A percentile compares a stretch with the other conserved stretches of the same genome.
phyloP scores from a whole-genome alignment of 805 yeast genomes.

The Kazachstania taianensis region DNA sequence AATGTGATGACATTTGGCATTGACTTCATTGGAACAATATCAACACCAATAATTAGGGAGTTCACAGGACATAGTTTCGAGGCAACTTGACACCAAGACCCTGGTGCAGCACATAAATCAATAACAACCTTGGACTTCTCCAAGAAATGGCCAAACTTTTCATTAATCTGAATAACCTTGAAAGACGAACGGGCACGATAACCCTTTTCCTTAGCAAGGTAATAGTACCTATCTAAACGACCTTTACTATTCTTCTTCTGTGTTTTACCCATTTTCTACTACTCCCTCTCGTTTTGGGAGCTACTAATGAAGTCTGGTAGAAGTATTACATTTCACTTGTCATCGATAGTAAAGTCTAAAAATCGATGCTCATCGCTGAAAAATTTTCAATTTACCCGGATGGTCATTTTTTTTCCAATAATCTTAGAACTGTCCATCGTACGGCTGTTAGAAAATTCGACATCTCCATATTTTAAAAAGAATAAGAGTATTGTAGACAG shows the following conservation, averaged over 20 bases:
- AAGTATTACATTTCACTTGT: too few relatives aligned
- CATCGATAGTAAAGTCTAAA: too few relatives aligned
- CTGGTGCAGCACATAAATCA: slow-evolving; percentile 98
- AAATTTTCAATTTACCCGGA: slow-evolving; percentile 4
- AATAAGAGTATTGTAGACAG: too few relatives aligned
- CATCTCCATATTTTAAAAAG: too few relatives aligned
- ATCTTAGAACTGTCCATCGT: neutral
- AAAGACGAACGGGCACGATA: slow-evolving; percentile 98
- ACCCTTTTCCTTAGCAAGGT: slow-evolving; percentile 94
- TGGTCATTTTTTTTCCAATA: too few relatives aligned
- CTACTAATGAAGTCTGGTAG: neutral
- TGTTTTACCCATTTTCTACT: slow-evolving; percentile 64
- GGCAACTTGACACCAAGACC: slow-evolving; percentile 99
- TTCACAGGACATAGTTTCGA: slow-evolving; percentile 85
- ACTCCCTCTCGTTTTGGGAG: neutral
- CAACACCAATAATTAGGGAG: slow-evolving; percentile 95
- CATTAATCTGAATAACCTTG: slow-evolving; percentile 88
- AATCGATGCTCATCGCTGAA: slow-evolving; percentile 5
- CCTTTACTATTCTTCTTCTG: slow-evolving; percentile 96
- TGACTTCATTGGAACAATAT: slow-evolving; percentile 94
- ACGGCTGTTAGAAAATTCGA: neutral
- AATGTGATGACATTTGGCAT: slow-evolving; percentile 89
- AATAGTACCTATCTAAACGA: slow-evolving; percentile 96
- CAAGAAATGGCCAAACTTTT: slow-evolving; percentile 89
- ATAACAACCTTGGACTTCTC: slow-evolving; percentile 93